These are phyloP conservation scores for Trichoderma atroviride DNA, from an alignment of 2,329 filamentous ascomycete species.

Conservation along the genomic window DNA sequence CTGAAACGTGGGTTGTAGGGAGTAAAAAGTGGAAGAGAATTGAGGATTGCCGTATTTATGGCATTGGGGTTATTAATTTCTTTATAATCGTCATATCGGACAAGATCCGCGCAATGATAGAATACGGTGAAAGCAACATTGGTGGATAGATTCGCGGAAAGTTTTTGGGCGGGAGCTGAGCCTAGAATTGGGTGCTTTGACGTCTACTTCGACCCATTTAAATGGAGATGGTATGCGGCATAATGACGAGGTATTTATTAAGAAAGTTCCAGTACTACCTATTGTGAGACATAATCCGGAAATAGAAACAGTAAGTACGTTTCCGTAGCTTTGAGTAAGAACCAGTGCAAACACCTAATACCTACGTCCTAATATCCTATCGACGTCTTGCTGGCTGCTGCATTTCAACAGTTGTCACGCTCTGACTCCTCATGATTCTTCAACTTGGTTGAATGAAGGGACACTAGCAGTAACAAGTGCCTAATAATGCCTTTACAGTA, in stretches of 20 bases:
- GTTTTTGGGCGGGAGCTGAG: neutral
- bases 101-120: neutral
- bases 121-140: neutral
- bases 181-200: neutral
- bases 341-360: too few relatives aligned
- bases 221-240: neutral
- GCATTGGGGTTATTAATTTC: neutral
- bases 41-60: neutral
- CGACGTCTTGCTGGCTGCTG: neutral
- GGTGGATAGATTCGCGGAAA: slow-evolving; percentile 23
- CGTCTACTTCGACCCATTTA: neutral
- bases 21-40: neutral
- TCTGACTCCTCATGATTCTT: too few relatives aligned
- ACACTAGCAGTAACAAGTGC: neutral
- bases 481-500: neutral
- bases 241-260: neutral
- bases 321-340: neutral
- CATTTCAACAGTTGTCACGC: too few relatives aligned
- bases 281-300: neutral
- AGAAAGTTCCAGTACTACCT: too few relatives aligned
- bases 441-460: neutral
- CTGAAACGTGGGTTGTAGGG: neutral
- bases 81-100: neutral
- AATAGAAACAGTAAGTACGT: neutral
- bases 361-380: neutral